Evolutionary conservation across 441 rosid species (phyloP).

Genomic region (Gossypium schwendimanii): DNA sequence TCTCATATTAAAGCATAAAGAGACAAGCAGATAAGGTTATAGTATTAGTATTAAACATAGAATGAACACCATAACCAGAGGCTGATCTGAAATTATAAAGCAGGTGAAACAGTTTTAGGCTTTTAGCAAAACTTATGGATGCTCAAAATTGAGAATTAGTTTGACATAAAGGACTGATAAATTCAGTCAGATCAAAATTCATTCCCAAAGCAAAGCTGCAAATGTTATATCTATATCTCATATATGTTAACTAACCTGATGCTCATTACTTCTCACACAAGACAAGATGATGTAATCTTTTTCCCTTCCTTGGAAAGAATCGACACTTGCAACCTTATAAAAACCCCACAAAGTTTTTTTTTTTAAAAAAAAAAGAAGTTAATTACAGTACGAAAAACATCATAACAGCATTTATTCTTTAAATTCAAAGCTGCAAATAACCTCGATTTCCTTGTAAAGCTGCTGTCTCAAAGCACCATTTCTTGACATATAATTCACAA

Average conservation of each 20-base stretch:
- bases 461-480: slow-evolving; percentile 97
- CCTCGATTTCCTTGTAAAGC: slow-evolving; percentile 99
- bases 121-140: neutral
- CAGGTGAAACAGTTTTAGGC: neutral
- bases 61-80: slow-evolving; percentile 1
- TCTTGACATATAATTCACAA: slow-evolving; percentile 95
- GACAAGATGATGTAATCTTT: slow-evolving; percentile 97
- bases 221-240: neutral
- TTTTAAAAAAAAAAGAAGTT: slow-evolving; percentile 11
- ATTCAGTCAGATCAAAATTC: neutral
- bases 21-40: neutral
- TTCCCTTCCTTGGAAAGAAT: slow-evolving; percentile 99
- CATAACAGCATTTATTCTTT: neutral
- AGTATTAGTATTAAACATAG: neutral
- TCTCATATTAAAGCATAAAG: neutral
- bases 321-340: slow-evolving; percentile 91
- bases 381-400: slow-evolving; percentile 8
- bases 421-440: slow-evolving; percentile 16
- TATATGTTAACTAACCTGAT: slow-evolving; percentile 58
- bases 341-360: slow-evolving; percentile 21
- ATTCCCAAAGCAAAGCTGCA: neutral
- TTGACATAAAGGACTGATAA: neutral
- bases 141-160: neutral
- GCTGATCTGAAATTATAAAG: neutral
- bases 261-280: slow-evolving; percentile 98